Evolutionary conservation across 1,284 basidiomycete species (phyloP).

Genomic region (Ceratobasidium papillatum): DNA sequence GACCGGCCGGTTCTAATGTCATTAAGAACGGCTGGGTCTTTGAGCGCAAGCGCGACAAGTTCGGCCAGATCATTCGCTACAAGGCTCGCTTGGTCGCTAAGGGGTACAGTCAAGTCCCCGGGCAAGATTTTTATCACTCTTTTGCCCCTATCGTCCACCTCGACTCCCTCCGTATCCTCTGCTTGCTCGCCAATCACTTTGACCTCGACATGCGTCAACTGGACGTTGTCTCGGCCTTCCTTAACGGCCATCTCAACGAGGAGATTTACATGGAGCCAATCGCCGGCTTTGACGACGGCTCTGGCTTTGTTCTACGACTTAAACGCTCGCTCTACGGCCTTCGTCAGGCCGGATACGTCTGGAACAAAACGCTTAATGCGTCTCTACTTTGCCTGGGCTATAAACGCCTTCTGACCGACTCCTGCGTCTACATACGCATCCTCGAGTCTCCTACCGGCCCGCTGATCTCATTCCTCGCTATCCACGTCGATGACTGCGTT

Average conservation of each 20-base stretch:
- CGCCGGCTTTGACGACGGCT: slow-evolving; percentile 46
- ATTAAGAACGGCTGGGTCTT: slow-evolving; percentile 46
- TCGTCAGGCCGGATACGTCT: slow-evolving; percentile 46
- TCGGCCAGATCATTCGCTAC: slow-evolving; percentile 48
- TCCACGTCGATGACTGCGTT: slow-evolving; percentile 31
- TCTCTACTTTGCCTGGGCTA: not conserved
- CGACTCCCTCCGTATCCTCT: slow-evolving; percentile 49
- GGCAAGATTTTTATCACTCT: slow-evolving; percentile 50
- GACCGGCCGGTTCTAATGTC: not conserved
- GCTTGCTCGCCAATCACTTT: slow-evolving; percentile 47
- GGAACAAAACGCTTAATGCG: slow-evolving; percentile 25
- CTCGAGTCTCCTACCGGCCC: not conserved
- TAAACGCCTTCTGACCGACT: not conserved
- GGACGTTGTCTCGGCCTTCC: slow-evolving; percentile 52
- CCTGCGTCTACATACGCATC: slow-evolving; percentile 3
- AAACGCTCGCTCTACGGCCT: slow-evolving; percentile 48
- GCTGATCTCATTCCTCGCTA: not conserved
- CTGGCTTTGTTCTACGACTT: slow-evolving; percentile 37
- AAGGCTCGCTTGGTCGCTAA: slow-evolving; percentile 54
- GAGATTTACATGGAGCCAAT: slow-evolving; percentile 56
- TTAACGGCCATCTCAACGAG: slow-evolving; percentile 51
- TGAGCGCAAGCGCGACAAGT: slow-evolving; percentile 50
- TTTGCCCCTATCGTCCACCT: slow-evolving; percentile 50
- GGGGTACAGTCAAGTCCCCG: slow-evolving; percentile 53
- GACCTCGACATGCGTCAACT: slow-evolving; percentile 50